Percentiles rank a stretch among this genome's conserved stretches.
Conservation (phyloP, 1,139 yeast species). For the Zygotorulaspora mrakii region DNA sequence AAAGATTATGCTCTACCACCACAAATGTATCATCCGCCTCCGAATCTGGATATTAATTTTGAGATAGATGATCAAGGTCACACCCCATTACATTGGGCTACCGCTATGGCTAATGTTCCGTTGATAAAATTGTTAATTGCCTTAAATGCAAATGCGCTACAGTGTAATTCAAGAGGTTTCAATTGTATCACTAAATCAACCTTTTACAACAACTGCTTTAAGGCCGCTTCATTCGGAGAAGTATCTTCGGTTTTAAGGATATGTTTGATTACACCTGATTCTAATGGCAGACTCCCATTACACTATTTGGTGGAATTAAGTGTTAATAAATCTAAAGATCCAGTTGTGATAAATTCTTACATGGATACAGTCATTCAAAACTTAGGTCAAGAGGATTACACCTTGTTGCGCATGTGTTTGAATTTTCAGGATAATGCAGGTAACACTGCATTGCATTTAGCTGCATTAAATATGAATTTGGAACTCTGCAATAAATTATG, state of each 20-base stretch:
- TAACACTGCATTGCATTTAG: constrained; percentile 64
- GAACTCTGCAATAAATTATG: constrained; percentile 33
- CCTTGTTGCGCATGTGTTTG: constrained; percentile 56
- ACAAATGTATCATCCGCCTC: constrained; percentile 69
- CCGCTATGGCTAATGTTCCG: constrained; percentile 79
- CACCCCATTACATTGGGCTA: constrained; percentile 95
- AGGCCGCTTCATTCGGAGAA: constrained; percentile 67
- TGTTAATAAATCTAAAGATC: constrained; percentile 48
- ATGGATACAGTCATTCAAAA: constrained; percentile 39
- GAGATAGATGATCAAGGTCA: constrained; percentile 95
- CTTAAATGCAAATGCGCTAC: constrained; percentile 69
- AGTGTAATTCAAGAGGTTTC: constrained; percentile 71
- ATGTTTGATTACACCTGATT: constrained; percentile 69
- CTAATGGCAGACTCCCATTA: constrained; percentile 66
- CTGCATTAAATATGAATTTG: constrained; percentile 39
- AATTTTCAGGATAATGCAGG: constrained; percentile 70
- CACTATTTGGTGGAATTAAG: constrained; percentile 67
- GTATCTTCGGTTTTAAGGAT: constrained; percentile 67
- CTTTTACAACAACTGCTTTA: constrained; percentile 83
- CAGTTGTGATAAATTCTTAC: constrained; percentile 40
- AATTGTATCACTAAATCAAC: constrained; percentile 81
- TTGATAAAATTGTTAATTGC: constrained; percentile 67
- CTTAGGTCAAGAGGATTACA: constrained; percentile 39
- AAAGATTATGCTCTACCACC: constrained; percentile 73
- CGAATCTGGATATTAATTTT: constrained; percentile 76